Base-by-base conservation (phyloP, 257 asterid genomes). In the Plantago ovata region DNA sequence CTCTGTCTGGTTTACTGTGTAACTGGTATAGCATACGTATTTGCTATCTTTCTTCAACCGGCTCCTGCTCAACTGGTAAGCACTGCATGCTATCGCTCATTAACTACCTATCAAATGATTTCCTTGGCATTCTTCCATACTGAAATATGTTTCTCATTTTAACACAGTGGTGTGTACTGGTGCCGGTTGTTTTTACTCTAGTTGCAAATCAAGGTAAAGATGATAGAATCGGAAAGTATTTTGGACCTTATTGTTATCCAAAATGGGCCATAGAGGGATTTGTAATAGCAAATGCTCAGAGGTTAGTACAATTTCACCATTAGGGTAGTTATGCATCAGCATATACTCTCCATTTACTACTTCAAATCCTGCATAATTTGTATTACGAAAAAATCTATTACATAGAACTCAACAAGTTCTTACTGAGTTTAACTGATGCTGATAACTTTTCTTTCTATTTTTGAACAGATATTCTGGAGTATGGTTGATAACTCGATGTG, bases 221-320 rank as follows among this genome's bases (percentile, higher is more conserved):
- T 1, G 87, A 77, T 66, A 84, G 63, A 62, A 44, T 81, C 8
- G 84, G 81, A 36, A 76, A 40, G 57, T 12, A 56, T 39, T 6
- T 89, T 15, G 73, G 82, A n/a, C 67, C 53, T 21, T 89, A 79
- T 69, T 86, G 92, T 57, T 93, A 82, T 63, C 96, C 99, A 12
- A 82, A 81, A 58, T 93, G 99, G 99, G 94, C 99, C 47, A 36
- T 93, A 79, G 89, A 93, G 67, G 96, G 96, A 4, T 93, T 89
- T 63, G 65, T 93, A 56, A 75, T 81, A 62, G 81, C 95, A 72
- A 93, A 90, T 77, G 99, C 95, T 39, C 82, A 84, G 72, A 89
- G 95, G 99, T 92, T 49, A 33, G 85, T 69, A 36, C 11, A 62
- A 18, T 40, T 63, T 56, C 51, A 16, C 22, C 14, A 52, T 61